Percentiles rank a stretch among this genome's conserved stretches.
Evolutionary conservation across 495 filamentous ascomycete genomes (phyloP).

Genomic region (Hypoxylon perforatum): DNA sequence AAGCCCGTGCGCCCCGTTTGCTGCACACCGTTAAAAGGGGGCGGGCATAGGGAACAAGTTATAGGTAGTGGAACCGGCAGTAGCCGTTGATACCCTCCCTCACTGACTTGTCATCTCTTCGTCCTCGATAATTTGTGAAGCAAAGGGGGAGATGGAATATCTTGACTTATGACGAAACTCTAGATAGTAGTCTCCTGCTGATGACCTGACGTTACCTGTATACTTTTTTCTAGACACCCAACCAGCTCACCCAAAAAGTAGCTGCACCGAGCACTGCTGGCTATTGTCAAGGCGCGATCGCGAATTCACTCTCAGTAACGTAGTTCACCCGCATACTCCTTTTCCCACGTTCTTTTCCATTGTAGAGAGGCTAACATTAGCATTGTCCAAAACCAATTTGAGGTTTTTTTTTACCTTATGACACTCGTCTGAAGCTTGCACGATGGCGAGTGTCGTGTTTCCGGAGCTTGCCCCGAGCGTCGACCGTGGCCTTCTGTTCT

Average conservation of each 20-base stretch:
- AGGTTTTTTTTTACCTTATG: not conserved
- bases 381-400: not conserved
- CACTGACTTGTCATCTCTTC: no score
- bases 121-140: no score
- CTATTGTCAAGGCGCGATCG: not conserved
- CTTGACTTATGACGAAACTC: no score
- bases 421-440: not conserved
- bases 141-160: no score
- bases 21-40: no score
- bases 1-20: no score
- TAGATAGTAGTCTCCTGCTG: no score
- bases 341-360: not conserved
- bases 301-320: not conserved
- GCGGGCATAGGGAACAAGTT: no score
- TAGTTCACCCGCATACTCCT: no score
- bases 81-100: constrained; percentile 13
- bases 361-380: not conserved
- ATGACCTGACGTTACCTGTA: no score
- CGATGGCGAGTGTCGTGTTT: not conserved
- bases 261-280: not conserved
- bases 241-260: no score
- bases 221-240: no score
- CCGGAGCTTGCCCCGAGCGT: constrained; percentile 1
- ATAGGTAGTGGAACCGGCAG: constrained; percentile 36
- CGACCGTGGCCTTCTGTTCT: not conserved